Base-by-base conservation (phyloP, 176 grass and related monocot species). In the Cenchrus fungigraminus region DNA sequence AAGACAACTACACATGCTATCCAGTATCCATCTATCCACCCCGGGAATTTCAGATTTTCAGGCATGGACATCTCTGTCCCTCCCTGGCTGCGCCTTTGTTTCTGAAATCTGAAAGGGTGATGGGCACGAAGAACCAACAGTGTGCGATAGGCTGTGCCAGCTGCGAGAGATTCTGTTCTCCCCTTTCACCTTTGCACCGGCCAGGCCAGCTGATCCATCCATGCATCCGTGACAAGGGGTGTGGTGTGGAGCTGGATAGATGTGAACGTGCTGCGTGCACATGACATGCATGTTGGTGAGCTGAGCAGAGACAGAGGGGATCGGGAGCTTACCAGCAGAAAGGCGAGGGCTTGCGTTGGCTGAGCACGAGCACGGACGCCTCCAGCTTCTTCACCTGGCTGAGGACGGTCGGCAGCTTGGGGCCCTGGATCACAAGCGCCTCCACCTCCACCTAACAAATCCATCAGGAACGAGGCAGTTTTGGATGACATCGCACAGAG, bases 321-420 rank as follows among this genome's bases (percentile, higher is more conserved):
- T 25, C 25, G 25, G 8, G 49, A 66, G 80, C 71, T 83, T 92
- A 95, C 93, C 93, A 94, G 79, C 83, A 93, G 76, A 91, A 93
- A 67, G 89, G 82, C 12, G 91, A 93, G 0, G 89, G 85, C 90
- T 88, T 97, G 85, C 80, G 76, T 60, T 93, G 91, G 78, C 91
- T 91, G 74, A 97, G 81, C 44, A 93, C 94, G 10, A 96, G 86
- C 86, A 91, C 89, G 49, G 94, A 93, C 3, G 91, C 91, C 74
- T 93, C 94, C 88, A 96, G 80, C 91, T 96, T 96, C 91, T 91
- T 93, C 65, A 93, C 94, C 86, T 96, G 94, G 80, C 85, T 93
- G 12, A 96, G 91, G 12, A 96, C 78, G 67, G 94, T 94, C 72
- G 50, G 6, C 56, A 97, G 78, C 87, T 91, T 88, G 82, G 91